Base-by-base conservation (phyloP, 2,329 filamentous ascomycete genomes). In the Neophaeococcomyces mojaviensis region DNA sequence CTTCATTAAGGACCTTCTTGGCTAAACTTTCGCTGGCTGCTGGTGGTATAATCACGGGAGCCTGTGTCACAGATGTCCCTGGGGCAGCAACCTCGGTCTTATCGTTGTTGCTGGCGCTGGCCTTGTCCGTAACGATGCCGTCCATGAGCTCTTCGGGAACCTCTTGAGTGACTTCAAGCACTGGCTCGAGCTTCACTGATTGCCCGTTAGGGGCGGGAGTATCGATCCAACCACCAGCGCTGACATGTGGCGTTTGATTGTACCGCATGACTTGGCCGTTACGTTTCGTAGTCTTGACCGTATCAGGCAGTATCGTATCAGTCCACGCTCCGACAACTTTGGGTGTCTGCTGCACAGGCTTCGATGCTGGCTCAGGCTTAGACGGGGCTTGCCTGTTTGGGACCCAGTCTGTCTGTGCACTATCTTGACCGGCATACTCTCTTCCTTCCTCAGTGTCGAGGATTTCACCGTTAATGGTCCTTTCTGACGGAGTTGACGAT, bases 241-340 rank as follows among this genome's bases (percentile, higher is more conserved):
- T 56, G 28, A 58, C 51, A 40, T 56, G 53, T 16, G 56, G 56
- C n/a, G 56, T 58, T 45, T 57, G 52, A 15, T 46, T 36, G 39
- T 53, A 55, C n/a, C 41, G 48, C 2, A 49, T 30, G 13, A 34
- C 10, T 28, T 41, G 47, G n/a, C 32, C 39, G 10, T 30, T 31
- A 34, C 45, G 42, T 30, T 47, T 57, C 24, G 39, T 39, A 2
- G 54, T 51, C 42, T 54, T 57, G 31, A 55, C 39, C 1, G 56
- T 58, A 32, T 68, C 66, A 10, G 68, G 66, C 52, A 69, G 55
- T 3, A 69, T 68, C 1, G 69, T 72, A 52, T 72, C 68, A 28
- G 70, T 64, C 67, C 68, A 72, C 2, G 67, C 68, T 10, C 69
- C 69, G 15, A 63, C 64, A 8, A 70, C 67, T 31, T 64, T 60